Conservation (phyloP, 345 rosid species). For the Draba incana region DNA sequence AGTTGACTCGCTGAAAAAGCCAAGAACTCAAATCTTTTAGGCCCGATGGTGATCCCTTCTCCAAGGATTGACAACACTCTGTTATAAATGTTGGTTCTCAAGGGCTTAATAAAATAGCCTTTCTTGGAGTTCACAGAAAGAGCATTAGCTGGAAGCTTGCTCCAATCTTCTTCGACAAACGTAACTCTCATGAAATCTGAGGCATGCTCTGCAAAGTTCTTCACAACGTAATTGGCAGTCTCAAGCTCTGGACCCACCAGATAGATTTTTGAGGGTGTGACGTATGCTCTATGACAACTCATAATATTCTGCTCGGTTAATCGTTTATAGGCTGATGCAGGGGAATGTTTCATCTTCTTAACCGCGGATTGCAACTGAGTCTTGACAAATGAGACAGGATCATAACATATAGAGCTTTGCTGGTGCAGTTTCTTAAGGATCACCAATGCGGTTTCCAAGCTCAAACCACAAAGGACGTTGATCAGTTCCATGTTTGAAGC, state of each 20-base stretch:
- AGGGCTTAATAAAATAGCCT: constrained; percentile 71
- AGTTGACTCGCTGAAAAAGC: constrained; percentile 97
- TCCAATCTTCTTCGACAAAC: constrained; percentile 97
- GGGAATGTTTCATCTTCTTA: constrained; percentile 46
- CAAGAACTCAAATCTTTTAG: constrained; percentile 75
- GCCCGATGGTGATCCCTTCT: constrained; percentile 75
- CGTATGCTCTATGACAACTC: constrained; percentile 80
- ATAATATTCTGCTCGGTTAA: constrained; percentile 57
- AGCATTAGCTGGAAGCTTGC: constrained; percentile 68
- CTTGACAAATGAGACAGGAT: constrained; percentile 63
- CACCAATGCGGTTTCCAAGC: constrained; percentile 51
- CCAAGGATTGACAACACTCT: constrained; percentile 72
- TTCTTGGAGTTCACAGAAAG: constrained; percentile 66
- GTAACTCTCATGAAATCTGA: constrained; percentile 85
- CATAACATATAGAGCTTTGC: constrained; percentile 61
- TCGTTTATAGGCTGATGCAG: constrained; percentile 48
- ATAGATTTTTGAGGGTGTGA: constrained; percentile 84
- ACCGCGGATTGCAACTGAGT: constrained; percentile 44
- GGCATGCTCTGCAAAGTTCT: constrained; percentile 72
- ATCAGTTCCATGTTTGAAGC: constrained; percentile 52
- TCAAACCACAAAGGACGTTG: constrained; percentile 48
- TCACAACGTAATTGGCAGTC: constrained; percentile 80
- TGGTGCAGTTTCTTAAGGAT: constrained; percentile 75
- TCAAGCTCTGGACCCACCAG: constrained; percentile 96
- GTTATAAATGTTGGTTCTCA: constrained; percentile 66